Evolutionary conservation across 1,139 yeast genomes (phyloP), one percentile per base, ranked within the genome.

Genomic region (Pichia sp.): DNA sequence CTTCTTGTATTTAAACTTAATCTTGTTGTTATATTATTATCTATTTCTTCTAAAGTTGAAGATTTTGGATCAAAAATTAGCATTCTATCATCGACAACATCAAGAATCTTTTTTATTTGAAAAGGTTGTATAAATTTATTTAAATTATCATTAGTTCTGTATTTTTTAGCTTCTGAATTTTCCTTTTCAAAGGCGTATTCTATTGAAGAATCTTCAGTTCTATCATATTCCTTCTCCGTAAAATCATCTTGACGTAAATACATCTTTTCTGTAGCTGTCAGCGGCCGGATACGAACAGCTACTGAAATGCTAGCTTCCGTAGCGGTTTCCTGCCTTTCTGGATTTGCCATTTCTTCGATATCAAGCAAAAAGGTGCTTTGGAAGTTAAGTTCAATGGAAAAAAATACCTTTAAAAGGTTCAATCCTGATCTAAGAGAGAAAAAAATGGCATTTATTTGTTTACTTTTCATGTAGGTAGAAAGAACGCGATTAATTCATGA

Each of bases 61-160:
- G 81, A 86, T 2, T 87, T 82, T 0, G 97, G 97, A 62, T 89
- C 96, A 61, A 90, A 89, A 11, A 89, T 81, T 48, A 90, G 70
- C 95, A 89, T 87, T 52, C 80, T 71, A 55, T 87, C 95, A 66
- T 89, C 96, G 3, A 87, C 92, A 27, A 87, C 94, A 47, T 85
- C 80, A 25, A 90, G 74, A 33, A 89, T 76, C 55, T 82, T 83
- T 40, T 95, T 71, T 27, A 87, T 69, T 6, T 39, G 4, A 35
- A 40, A 42, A 1, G 47, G 48, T 10, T 24, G 8, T 20, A n/a
- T 5, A 3, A 26, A 20, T 23, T 50, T 29, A 25, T 29, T 20
- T 16, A 16, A 16, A 11, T 22, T 39, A 6, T 8, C 16, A 7
- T 34, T 29, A 41, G 45, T 16, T 41, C 37, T 22, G 38, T 35